These are phyloP conservation scores for Mycosphaerella sp. DNA, from an alignment of 2,329 filamentous ascomycete species.

Conservation along the genomic window DNA sequence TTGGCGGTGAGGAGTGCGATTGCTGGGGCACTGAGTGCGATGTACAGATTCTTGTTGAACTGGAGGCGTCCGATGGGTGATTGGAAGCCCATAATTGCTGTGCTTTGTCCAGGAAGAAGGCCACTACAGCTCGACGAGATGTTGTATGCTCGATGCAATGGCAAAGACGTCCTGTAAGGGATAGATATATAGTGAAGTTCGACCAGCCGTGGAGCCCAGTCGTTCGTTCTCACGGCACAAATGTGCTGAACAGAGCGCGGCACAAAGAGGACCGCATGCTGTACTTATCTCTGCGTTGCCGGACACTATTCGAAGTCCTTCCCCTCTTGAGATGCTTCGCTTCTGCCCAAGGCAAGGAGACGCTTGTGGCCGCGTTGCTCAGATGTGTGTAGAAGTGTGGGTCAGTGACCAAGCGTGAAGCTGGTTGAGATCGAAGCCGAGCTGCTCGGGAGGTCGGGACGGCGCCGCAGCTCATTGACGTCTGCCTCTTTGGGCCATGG, in stretches of 20 bases:
- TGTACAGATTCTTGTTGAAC: constrained; percentile 18
- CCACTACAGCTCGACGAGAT: background rate
- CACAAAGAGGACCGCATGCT: constrained; percentile 2
- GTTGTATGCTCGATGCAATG: background rate
- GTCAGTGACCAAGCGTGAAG: background rate
- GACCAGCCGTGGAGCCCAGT: background rate
- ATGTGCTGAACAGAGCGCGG: constrained; percentile 3
- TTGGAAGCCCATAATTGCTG: constrained; percentile 9
- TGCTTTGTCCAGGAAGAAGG: background rate
- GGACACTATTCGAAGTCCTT: background rate
- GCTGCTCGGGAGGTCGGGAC: background rate
- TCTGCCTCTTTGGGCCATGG: background rate
- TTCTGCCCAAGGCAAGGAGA: background rate
- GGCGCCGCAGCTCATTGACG: background rate
- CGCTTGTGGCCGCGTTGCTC: background rate
- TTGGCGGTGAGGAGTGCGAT: constrained; percentile 17
- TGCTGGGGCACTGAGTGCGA: constrained; percentile 22
- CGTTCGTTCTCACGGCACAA: constrained; percentile 3
- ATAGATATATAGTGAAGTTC: background rate
- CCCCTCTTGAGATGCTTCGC: background rate
- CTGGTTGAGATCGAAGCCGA: constrained; percentile 1
- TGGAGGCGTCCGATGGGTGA: background rate
- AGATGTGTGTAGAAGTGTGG: background rate
- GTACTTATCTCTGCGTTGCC: constrained; percentile 8
- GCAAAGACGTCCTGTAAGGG: background rate